Conservation (phyloP, 805 yeast species). For the Pichia heedii region DNA sequence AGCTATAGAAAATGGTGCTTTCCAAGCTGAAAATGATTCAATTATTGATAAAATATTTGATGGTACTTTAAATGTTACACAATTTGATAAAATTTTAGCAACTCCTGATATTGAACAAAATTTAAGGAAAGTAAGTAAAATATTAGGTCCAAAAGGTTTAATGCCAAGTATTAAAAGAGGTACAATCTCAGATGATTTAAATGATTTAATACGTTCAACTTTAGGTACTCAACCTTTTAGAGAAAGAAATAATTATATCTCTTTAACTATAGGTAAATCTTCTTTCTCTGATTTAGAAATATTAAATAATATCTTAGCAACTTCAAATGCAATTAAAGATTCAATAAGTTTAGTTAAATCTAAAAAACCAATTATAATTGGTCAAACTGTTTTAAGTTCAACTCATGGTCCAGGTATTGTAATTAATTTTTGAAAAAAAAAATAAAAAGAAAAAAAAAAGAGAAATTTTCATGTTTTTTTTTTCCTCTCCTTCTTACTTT, state of each 20-base stretch:
- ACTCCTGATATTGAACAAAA: constrained; percentile 70
- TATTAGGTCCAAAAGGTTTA: constrained; percentile 80
- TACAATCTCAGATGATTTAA: constrained; percentile 66
- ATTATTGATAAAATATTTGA: constrained; percentile 52
- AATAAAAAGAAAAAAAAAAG: too few relatives aligned
- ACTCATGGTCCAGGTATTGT: constrained; percentile 78
- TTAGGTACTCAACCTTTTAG: constrained; percentile 70
- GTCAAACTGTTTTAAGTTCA: constrained; percentile 58
- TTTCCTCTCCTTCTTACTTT: background rate
- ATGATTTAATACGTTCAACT: constrained; percentile 40
- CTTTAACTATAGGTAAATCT: constrained; percentile 69
- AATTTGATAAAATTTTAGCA: constrained; percentile 69
- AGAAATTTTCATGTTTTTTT: too few relatives aligned
- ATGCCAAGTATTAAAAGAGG: constrained; percentile 85
- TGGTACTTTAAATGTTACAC: constrained; percentile 33
- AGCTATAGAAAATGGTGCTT: constrained; percentile 53
- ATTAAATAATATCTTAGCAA: constrained; percentile 58
- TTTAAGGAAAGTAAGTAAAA: constrained; percentile 62
- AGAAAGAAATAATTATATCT: constrained; percentile 53
- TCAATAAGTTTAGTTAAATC: constrained; percentile 47
- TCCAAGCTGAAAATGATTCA: constrained; percentile 63
- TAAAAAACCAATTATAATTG: constrained; percentile 60
- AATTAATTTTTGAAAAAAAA: constrained; percentile 36
- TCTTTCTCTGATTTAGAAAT: constrained; percentile 71
- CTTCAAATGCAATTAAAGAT: constrained; percentile 50